A percentile compares a stretch with the other conserved stretches of the same genome.
phyloP scores from a whole-genome alignment of 2,329 filamentous ascomycete species.

The Fusarium abutilonis region DNA sequence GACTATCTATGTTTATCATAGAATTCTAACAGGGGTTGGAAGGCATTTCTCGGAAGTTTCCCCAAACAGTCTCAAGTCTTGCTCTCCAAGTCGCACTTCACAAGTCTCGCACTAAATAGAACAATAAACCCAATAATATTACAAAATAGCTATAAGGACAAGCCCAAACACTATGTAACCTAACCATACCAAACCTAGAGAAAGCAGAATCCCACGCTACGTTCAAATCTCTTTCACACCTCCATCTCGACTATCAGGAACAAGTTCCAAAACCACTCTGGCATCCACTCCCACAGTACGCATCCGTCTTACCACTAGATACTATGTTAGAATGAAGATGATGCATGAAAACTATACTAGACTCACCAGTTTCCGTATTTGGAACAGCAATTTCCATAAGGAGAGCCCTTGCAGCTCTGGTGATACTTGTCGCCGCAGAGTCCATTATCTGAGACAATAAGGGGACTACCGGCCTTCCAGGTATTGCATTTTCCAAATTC shows the following conservation, averaged over 20 bases:
- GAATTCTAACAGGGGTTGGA: neutral
- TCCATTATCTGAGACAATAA: slow-evolving; percentile 33
- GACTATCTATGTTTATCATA: neutral
- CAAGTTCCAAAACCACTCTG: slow-evolving; percentile 18
- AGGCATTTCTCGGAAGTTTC: neutral
- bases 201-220: too few relatives aligned
- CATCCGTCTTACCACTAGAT: slow-evolving; percentile 22
- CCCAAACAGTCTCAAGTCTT: neutral
- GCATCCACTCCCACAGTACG: slow-evolving; percentile 18
- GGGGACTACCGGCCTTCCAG: slow-evolving; percentile 16
- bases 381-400: slow-evolving; percentile 31
- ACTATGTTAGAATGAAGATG: neutral
- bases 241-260: neutral
- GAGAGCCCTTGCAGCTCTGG: slow-evolving; percentile 33
- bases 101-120: neutral
- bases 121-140: neutral
- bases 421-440: slow-evolving; percentile 34
- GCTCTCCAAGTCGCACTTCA: neutral
- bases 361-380: slow-evolving; percentile 20
- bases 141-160: neutral
- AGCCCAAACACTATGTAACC: neutral
- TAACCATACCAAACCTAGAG: neutral
- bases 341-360: neutral
- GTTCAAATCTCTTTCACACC: neutral
- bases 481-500: slow-evolving; percentile 47